phyloP scores from a whole-genome alignment of 2,329 filamentous ascomycete genomes.

The Epichloe scottii region DNA sequence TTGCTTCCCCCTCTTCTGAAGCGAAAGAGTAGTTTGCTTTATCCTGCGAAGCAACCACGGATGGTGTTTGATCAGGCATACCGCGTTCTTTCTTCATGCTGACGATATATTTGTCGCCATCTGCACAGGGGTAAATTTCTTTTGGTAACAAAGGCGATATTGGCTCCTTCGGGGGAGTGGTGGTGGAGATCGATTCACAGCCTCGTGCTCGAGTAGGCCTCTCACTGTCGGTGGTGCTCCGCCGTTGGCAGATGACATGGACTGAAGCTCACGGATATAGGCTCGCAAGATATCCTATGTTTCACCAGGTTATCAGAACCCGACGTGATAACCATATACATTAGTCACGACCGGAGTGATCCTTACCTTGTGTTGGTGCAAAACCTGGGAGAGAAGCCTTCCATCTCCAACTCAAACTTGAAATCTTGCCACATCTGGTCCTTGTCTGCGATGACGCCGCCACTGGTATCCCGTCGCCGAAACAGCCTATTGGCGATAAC shows the following conservation, averaged over 20 bases:
- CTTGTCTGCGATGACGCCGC: constrained; percentile 29
- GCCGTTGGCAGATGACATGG: constrained; percentile 29
- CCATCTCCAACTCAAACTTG: constrained; percentile 41
- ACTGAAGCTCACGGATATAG: constrained; percentile 48
- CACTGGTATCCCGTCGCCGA: constrained; percentile 25
- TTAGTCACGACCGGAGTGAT: background rate
- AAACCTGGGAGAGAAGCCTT: constrained; percentile 44
- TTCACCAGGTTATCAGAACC: background rate
- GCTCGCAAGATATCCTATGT: constrained; percentile 43
- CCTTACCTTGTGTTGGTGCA: constrained; percentile 45
- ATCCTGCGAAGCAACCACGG: constrained; percentile 14
- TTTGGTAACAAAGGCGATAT: constrained; percentile 20
- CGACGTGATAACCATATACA: background rate
- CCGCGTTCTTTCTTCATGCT: constrained; percentile 26
- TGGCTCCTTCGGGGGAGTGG: constrained; percentile 9
- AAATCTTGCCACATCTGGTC: constrained; percentile 47
- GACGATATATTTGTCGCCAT: constrained; percentile 30
- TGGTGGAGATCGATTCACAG: constrained; percentile 13
- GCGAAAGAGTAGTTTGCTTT: constrained; percentile 24
- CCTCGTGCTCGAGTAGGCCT: constrained; percentile 37
- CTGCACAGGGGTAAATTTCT: constrained; percentile 21
- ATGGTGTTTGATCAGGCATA: constrained; percentile 20
- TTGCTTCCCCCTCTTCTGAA: constrained; percentile 24
- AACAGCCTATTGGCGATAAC: constrained; percentile 40
- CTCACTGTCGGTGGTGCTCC: constrained; percentile 37